Evolutionary conservation across 305 asterid species (phyloP).

Genomic region (Coffea humblotiana): DNA sequence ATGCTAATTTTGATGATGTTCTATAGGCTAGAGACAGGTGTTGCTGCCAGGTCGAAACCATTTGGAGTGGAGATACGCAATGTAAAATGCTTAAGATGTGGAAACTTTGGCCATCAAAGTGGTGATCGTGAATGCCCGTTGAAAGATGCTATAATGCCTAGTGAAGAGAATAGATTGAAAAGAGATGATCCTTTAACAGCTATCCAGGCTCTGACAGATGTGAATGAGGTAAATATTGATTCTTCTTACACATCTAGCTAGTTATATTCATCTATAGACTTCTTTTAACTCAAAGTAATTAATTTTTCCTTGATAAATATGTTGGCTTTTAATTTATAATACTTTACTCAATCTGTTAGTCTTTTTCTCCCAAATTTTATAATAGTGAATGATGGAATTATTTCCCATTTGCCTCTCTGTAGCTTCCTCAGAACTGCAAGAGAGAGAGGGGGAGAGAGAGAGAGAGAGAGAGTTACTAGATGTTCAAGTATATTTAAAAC

Average conservation of each 20-base stretch:
- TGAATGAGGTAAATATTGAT: slow-evolving; percentile 53
- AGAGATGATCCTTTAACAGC: slow-evolving; percentile 95
- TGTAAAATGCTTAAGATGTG: slow-evolving; percentile 96
- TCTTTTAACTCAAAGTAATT: neutral
- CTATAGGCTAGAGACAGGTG: slow-evolving; percentile 89
- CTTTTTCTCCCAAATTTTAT: neutral
- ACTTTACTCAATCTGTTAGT: neutral
- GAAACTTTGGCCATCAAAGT: slow-evolving; percentile 91
- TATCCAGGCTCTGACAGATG: slow-evolving; percentile 81
- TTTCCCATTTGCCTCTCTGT: neutral
- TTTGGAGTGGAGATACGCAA: slow-evolving; percentile 97
- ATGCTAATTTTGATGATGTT: neutral
- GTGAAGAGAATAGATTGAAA: slow-evolving; percentile 83
- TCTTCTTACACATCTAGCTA: neutral
- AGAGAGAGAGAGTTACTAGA: neutral
- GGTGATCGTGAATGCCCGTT: slow-evolving; percentile 99
- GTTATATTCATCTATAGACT: neutral
- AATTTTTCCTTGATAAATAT: neutral
- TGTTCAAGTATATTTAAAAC: too few species aligned
- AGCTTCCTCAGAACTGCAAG: neutral
- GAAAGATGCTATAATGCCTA: slow-evolving; percentile 91
- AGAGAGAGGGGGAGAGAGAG: neutral
- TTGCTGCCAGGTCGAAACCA: slow-evolving; percentile 82
- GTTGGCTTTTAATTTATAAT: neutral
- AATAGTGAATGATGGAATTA: neutral